Evolutionary conservation across 495 filamentous ascomycete genomes (phyloP).

Genomic region (Cercophora newfieldiana): DNA sequence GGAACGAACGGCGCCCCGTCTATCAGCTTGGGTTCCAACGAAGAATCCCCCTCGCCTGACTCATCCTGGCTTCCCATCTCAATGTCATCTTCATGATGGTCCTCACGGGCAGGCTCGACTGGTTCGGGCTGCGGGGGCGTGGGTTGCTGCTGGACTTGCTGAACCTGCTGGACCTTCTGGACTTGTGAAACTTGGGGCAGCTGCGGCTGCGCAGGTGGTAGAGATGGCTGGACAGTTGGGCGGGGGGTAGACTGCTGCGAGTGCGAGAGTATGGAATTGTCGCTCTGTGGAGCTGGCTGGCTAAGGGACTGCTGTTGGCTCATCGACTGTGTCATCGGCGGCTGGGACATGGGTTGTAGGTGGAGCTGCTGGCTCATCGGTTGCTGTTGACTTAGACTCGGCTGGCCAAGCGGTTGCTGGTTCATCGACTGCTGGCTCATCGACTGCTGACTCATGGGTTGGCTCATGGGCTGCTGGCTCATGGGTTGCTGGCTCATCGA

Average conservation of each 20-base stretch:
- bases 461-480: constrained; percentile 23
- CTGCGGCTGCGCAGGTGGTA: constrained; percentile 28
- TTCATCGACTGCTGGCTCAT: constrained; percentile 23
- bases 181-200: constrained; percentile 30
- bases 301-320: constrained; percentile 32
- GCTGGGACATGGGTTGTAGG: constrained; percentile 28
- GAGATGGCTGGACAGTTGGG: constrained; percentile 28
- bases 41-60: constrained; percentile 38
- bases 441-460: constrained; percentile 24
- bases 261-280: constrained; percentile 33
- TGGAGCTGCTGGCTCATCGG: constrained; percentile 28
- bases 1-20: constrained; percentile 46
- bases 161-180: constrained; percentile 23
- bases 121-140: constrained; percentile 40
- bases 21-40: constrained; percentile 45
- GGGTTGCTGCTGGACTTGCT: constrained; percentile 39
- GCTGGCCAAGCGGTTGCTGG: constrained; percentile 17
- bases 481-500: constrained; percentile 19
- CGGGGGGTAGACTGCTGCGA: constrained; percentile 32
- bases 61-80: constrained; percentile 44
- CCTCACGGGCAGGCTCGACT: constrained; percentile 34
- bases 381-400: constrained; percentile 26
- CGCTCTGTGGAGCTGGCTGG: constrained; percentile 34
- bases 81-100: constrained; percentile 45
- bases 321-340: constrained; percentile 24